A percentile compares a stretch with the other conserved stretches of the same genome.
These are phyloP conservation scores for Gelatoporia subvermispora DNA, from an alignment of 768 basidiomycete genomes.

Conservation along the genomic window DNA sequence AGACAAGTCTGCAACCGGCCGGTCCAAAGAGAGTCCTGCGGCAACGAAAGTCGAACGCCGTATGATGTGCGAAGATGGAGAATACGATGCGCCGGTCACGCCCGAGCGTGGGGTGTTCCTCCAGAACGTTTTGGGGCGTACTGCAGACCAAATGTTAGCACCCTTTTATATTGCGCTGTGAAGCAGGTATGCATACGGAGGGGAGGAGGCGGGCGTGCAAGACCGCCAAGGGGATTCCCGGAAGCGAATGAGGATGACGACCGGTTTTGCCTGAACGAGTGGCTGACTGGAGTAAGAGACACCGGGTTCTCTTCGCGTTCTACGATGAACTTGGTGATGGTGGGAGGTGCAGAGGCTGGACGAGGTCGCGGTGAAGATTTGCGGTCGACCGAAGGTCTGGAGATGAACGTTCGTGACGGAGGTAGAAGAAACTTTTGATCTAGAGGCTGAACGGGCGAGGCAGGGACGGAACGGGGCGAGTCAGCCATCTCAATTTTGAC, in stretches of 20 bases:
- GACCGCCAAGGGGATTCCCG: not conserved
- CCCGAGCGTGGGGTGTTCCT: slow-evolving; percentile 67
- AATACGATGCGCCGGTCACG: slow-evolving; percentile 65
- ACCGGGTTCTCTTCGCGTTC: not conserved
- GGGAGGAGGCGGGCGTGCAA: not conserved
- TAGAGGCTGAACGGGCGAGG: not conserved
- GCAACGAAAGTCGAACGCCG: slow-evolving; percentile 78
- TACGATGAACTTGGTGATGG: not conserved
- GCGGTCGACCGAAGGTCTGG: not conserved
- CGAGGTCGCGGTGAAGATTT: not conserved
- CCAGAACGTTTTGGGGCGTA: slow-evolving; percentile 83
- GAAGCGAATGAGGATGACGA: not conserved
- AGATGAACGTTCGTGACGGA: not conserved
- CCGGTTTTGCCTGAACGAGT: not conserved
- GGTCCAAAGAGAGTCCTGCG: slow-evolving; percentile 65
- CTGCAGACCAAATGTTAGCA: slow-evolving; percentile 28
- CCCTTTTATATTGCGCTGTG: not conserved
- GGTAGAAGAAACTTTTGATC: not conserved
- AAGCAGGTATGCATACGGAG: not conserved
- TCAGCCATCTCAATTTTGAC: not conserved
- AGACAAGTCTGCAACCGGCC: slow-evolving; percentile 39
- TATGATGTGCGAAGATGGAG: slow-evolving; percentile 67
- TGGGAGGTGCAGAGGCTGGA: not conserved
- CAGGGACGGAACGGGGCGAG: not conserved
- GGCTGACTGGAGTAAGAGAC: not conserved